These are phyloP conservation scores for Haplographium delicatum DNA, from an alignment of 495 filamentous ascomycete species.

Conservation along the genomic window DNA sequence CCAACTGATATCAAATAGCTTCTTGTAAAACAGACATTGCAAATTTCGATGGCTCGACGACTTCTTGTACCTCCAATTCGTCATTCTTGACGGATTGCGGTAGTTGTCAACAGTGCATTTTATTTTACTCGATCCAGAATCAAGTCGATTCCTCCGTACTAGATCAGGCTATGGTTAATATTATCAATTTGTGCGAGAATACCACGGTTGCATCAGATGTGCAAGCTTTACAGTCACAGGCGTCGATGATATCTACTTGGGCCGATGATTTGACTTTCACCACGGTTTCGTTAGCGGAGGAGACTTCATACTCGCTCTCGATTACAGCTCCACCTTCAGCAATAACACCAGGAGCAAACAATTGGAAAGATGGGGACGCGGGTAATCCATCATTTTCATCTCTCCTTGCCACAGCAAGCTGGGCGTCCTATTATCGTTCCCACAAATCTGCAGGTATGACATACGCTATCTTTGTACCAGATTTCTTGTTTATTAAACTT, in stretches of 20 bases:
- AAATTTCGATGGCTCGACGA: not conserved
- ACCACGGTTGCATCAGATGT: slow-evolving; percentile 4
- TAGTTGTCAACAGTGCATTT: slow-evolving; percentile 15
- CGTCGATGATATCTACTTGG: slow-evolving; percentile 11
- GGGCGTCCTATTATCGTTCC: not conserved
- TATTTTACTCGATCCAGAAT: slow-evolving; percentile 11
- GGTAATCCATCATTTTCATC: not conserved
- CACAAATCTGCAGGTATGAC: not conserved
- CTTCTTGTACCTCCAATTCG: slow-evolving; percentile 12
- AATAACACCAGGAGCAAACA: not conserved
- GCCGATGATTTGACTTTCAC: slow-evolving; percentile 3
- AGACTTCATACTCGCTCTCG: not conserved
- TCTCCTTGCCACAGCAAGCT: not conserved
- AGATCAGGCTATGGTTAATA: not conserved
- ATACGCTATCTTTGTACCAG: not conserved
- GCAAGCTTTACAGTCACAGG: slow-evolving; percentile 10
- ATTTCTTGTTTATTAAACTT: no score
- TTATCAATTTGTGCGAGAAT: slow-evolving; percentile 17
- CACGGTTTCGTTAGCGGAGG: not conserved
- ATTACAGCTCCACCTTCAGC: not conserved
- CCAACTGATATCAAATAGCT: slow-evolving; percentile 5
- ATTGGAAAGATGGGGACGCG: not conserved
- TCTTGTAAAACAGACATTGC: slow-evolving; percentile 6
- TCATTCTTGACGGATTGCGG: slow-evolving; percentile 17
- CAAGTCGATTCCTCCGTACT: not conserved